Base-by-base conservation (phyloP, 108 stramenopile species). In the Nitzschia sp. region DNA sequence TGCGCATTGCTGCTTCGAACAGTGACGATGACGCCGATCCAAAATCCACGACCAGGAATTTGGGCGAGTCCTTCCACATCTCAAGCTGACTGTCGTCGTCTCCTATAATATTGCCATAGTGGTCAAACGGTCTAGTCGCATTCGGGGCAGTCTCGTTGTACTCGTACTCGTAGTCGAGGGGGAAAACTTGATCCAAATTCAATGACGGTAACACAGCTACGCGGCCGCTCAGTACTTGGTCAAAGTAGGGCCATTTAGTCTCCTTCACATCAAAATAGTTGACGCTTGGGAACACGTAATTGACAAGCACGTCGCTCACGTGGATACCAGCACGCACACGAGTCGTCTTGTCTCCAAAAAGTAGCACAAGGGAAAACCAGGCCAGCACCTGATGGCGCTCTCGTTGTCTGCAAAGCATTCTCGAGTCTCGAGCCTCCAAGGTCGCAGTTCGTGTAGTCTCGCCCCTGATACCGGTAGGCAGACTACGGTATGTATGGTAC, bases 191-290 rank as follows among this genome's bases (percentile, higher is more conserved):
- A 5, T 50, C 48, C 4, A 50, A 22, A 50, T 50, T 21, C 48
- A 26, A 38, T 1, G 33, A 33, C 22, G 50, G 27, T 6, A 54
- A 54, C 11, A 66, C 46, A 1, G 32, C 47, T 5, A 66, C 29
- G 2, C 29, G 66, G 23, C 66, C 66, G 21, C 48, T 45, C 35
- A 55, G 28, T 9, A 66, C 45, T 38, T 38, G 38, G 22, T 50
- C 53, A 53, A 50, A 19, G 16, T 66, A 55, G 21, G 47, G 53
- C 47, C 46, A 50, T 55, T 50, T 47, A 0, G 47, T 53, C 32
- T 66, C 66, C 2, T 5, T 0, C n/a, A 66, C 34, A 54, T 66
- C 53, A 54, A 66, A 66, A 36, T 54, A 66, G 1, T 27, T 21
- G 22, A 54, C 66, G 32, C 66, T 66, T n/a, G 19, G 25, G 36